phyloP scores from a whole-genome alignment of 1,284 basidiomycete genomes.

The Microbotryomycetes sp. region DNA sequence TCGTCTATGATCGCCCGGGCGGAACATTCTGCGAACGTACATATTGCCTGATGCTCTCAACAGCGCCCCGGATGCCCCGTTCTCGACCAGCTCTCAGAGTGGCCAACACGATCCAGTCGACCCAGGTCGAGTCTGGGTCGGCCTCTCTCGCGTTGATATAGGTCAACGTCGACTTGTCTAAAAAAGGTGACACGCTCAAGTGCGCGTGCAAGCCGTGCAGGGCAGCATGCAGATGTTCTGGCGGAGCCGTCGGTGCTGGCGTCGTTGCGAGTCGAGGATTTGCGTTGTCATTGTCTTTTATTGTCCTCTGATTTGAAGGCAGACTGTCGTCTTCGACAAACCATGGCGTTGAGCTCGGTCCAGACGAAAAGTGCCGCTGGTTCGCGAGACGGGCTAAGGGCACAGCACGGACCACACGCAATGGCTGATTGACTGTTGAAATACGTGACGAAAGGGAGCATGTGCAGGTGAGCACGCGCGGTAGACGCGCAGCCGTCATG shows the following conservation, averaged over 20 bases:
- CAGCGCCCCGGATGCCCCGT: conserved; percentile 32
- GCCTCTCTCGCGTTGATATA: conserved; percentile 35
- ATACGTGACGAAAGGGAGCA: too few relatives aligned
- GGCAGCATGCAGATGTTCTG: conserved; percentile 20
- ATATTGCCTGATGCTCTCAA: conserved; percentile 29
- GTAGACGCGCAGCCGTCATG: too few relatives aligned
- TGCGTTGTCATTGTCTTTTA: neutral
- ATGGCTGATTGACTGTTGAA: too few relatives aligned
- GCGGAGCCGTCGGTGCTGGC: conserved; percentile 22
- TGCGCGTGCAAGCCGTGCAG: conserved; percentile 31
- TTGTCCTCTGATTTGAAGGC: neutral
- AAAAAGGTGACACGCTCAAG: conserved; percentile 34
- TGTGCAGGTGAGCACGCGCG: too few relatives aligned
- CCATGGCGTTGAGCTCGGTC: conserved; percentile 12
- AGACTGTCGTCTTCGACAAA: conserved; percentile 16
- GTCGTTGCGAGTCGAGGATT: conserved; percentile 6
- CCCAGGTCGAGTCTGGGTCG: conserved; percentile 32
- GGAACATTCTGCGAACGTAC: conserved; percentile 11
- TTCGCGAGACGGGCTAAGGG: too few relatives aligned
- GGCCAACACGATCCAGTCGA: conserved; percentile 35
- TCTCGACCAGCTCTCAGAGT: conserved; percentile 31
- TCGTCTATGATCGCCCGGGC: too few relatives aligned
- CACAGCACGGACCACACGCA: too few relatives aligned
- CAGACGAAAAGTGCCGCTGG: too few relatives aligned
- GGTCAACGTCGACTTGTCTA: conserved; percentile 27